Percentiles rank a stretch among this genome's conserved stretches.
Conservation (phyloP, 129 eudicot species). For the Helianthus tuberosus region DNA sequence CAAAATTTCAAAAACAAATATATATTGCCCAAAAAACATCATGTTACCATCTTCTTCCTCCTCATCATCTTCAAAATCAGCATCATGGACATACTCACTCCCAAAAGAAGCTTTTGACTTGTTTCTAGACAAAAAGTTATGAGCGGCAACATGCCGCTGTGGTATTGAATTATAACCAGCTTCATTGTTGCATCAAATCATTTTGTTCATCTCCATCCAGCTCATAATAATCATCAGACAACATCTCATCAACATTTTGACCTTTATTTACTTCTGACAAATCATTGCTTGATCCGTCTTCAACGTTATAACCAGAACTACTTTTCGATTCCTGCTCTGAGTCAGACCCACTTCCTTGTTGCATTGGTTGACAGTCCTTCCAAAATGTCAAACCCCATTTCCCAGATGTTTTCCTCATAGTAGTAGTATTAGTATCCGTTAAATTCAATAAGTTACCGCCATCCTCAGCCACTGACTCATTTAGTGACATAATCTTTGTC, state of each 20-base stretch:
- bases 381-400: slow-evolving; percentile 88
- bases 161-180: slow-evolving; percentile 48
- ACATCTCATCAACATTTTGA: slow-evolving; percentile 71
- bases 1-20: slow-evolving; percentile 7
- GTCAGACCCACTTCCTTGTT: slow-evolving; percentile 48
- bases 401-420: slow-evolving; percentile 41
- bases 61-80: slow-evolving; percentile 64
- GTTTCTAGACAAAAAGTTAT: slow-evolving; percentile 39
- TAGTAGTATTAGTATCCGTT: slow-evolving; percentile 58
- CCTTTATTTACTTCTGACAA: slow-evolving; percentile 49
- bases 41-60: slow-evolving; percentile 61
- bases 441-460: slow-evolving; percentile 38
- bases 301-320: slow-evolving; percentile 66
- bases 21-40: slow-evolving; percentile 13
- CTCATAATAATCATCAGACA: slow-evolving; percentile 97
- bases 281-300: slow-evolving; percentile 56
- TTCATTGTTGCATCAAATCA: slow-evolving; percentile 54
- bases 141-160: slow-evolving; percentile 38
- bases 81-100: slow-evolving; percentile 45
- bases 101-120: slow-evolving; percentile 51
- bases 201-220: slow-evolving; percentile 86
- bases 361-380: slow-evolving; percentile 71
- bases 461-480: slow-evolving; percentile 35
- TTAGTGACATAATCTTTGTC: slow-evolving; percentile 39
- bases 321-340: slow-evolving; percentile 82